phyloP scores from a whole-genome alignment of 1,284 basidiomycete species.

The Papiliotrema fonsecae region DNA sequence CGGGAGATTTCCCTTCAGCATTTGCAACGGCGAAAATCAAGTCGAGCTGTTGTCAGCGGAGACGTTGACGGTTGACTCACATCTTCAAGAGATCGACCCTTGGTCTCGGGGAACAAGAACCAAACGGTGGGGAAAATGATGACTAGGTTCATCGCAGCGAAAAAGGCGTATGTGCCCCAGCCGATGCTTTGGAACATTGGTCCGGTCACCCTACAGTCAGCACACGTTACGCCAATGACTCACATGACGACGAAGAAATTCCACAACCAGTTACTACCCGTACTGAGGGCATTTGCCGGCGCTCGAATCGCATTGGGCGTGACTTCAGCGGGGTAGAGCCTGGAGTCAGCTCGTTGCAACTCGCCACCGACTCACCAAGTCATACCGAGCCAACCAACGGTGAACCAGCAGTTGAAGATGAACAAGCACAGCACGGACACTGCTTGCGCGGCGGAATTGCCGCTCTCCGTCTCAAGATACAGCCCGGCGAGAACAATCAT shows the following conservation, averaged over 20 bases:
- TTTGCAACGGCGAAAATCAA: conserved; percentile 33
- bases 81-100: conserved; percentile 26
- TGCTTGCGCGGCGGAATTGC: conserved; percentile 36
- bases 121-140: conserved; percentile 26
- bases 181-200: conserved; percentile 36
- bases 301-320: conserved; percentile 56
- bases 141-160: conserved; percentile 34
- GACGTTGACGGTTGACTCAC: conserved; percentile 5
- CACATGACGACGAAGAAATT: conserved; percentile 23
- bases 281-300: conserved; percentile 62
- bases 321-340: conserved; percentile 38
- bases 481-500: conserved; percentile 40
- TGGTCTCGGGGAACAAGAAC: conserved; percentile 35
- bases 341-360: background rate
- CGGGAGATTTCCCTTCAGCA: conserved; percentile 19
- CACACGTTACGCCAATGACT: background rate
- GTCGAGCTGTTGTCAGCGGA: conserved; percentile 17
- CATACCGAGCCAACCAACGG: conserved; percentile 37
- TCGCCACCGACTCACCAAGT: conserved; percentile 20
- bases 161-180: conserved; percentile 40
- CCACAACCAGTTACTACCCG: conserved; percentile 52
- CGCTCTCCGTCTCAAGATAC: conserved; percentile 19
- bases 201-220: conserved; percentile 30
- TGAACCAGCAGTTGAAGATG: conserved; percentile 46
- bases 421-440: conserved; percentile 45